These are phyloP conservation scores for Starmerella lactis-condensi DNA, from an alignment of 805 yeast genomes.

Conservation along the genomic window DNA sequence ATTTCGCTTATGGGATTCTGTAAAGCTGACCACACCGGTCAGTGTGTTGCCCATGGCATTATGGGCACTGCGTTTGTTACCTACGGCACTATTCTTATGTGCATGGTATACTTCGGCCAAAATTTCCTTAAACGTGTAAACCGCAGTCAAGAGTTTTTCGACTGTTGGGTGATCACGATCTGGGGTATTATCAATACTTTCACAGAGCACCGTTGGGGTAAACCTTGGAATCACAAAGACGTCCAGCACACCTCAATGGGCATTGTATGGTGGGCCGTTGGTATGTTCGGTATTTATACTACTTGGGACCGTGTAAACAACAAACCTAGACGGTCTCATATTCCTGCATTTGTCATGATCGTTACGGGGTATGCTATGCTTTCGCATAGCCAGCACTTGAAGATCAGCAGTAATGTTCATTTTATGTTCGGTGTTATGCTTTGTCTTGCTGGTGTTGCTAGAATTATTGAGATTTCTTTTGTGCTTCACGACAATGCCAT, in stretches of 20 bases:
- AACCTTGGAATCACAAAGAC: conserved; percentile 81
- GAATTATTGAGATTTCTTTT: conserved; percentile 66
- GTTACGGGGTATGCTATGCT: conserved; percentile 93
- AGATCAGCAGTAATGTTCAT: conserved; percentile 72
- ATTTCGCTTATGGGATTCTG: conserved; percentile 78
- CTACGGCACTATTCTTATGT: conserved; percentile 54
- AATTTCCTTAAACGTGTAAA: conserved; percentile 29
- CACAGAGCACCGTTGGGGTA: conserved; percentile 95
- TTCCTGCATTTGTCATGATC: conserved; percentile 67
- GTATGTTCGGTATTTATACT: conserved; percentile 63
- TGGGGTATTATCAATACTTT: conserved; percentile 94
- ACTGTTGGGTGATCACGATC: conserved; percentile 54
- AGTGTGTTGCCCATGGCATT: conserved; percentile 90
- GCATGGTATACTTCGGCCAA: conserved; percentile 54
- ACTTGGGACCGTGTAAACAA: conserved; percentile 36
- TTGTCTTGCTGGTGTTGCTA: conserved; percentile 55
- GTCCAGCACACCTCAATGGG: conserved; percentile 95
- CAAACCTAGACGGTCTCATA: conserved; percentile 39
- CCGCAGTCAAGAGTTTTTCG: conserved; percentile 69
- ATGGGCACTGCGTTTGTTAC: conserved; percentile 81
- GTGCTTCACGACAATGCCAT: conserved; percentile 38
- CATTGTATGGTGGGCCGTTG: conserved; percentile 90
- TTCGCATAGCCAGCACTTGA: conserved; percentile 60
- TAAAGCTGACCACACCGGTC: conserved; percentile 54
- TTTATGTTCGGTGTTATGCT: conserved; percentile 66